phyloP scores from a whole-genome alignment of 495 filamentous ascomycete species.

The Aspergillus bridgeri region DNA sequence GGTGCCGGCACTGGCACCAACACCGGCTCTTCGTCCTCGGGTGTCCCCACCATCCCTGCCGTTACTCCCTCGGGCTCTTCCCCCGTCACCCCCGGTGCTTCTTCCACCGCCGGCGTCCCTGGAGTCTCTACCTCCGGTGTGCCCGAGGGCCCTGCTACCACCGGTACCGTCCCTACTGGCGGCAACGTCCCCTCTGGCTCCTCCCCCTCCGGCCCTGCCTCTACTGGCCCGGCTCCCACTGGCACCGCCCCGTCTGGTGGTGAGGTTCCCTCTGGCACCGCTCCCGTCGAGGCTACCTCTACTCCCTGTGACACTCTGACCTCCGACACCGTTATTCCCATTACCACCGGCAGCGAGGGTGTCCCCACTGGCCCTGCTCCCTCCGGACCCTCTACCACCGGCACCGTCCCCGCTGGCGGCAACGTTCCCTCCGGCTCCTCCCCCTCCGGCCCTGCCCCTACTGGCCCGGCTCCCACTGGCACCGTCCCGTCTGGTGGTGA shows the following conservation, averaged over 20 bases:
- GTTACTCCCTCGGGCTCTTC: constrained; percentile 10
- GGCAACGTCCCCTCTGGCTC: neutral
- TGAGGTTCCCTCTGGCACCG: constrained; percentile 3
- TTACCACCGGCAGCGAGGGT: constrained; percentile 10
- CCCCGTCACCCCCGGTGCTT: constrained; percentile 10
- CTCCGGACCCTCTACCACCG: constrained; percentile 6
- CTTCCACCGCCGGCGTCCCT: constrained; percentile 6
- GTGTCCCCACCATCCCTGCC: constrained; percentile 22
- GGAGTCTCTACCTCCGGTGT: constrained; percentile 1
- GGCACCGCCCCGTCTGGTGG: constrained; percentile 12
- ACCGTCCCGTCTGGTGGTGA: constrained; percentile 1
- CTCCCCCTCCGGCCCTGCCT: too few species aligned
- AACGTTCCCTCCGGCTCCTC: constrained; percentile 1
- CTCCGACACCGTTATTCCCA: constrained; percentile 9
- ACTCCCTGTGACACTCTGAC: constrained; percentile 26
- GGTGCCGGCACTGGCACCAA: constrained; percentile 15
- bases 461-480: constrained; percentile 10
- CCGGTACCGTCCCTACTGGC: constrained; percentile 8
- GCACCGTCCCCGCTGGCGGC: constrained; percentile 1
- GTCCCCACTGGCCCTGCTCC: neutral
- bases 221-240: constrained; percentile 4
- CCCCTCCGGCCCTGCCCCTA: constrained; percentile 1
- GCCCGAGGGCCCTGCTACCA: constrained; percentile 6
- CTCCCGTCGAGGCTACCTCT: constrained; percentile 4
- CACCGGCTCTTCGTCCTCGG: constrained; percentile 14